phyloP scores from a whole-genome alignment of 164 flowering plant genomes.

The Annona squamosa region DNA sequence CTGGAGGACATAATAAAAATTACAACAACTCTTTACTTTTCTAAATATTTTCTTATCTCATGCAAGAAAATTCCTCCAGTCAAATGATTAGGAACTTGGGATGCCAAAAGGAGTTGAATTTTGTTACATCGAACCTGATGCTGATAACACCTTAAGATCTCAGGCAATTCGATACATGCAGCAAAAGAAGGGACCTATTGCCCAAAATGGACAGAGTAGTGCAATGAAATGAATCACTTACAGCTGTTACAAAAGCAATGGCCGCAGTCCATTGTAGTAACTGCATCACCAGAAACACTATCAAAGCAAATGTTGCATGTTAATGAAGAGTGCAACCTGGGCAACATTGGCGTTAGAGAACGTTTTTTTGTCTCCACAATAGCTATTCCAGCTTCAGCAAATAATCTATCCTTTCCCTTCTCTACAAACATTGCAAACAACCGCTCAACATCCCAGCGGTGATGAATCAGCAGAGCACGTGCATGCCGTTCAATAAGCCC shows the following conservation, averaged over 20 bases:
- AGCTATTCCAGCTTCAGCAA: constrained; percentile 56
- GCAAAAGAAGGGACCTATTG: no score
- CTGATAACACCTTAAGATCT: no score
- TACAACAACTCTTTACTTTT: no score
- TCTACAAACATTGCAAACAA: constrained; percentile 55
- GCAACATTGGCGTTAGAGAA: background rate
- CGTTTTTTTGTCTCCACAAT: constrained; percentile 23
- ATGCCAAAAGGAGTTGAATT: no score
- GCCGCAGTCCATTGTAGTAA: constrained; percentile 76
- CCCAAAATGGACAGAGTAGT: no score
- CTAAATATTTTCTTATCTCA: no score
- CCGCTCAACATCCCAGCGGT: constrained; percentile 75
- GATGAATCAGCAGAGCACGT: constrained; percentile 70
- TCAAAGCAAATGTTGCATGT: constrained; percentile 61
- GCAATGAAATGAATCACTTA: constrained; percentile 24
- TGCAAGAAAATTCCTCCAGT: no score
- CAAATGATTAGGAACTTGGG: no score
- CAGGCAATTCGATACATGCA: no score
- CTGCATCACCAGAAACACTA: constrained; percentile 32
- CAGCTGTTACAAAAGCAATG: constrained; percentile 78
- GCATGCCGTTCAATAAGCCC: constrained; percentile 71
- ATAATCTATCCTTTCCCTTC: constrained; percentile 49
- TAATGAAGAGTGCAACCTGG: constrained; percentile 15
- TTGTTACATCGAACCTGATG: no score
- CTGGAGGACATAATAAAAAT: no score